Percentiles rank a stretch among this genome's conserved stretches.
Evolutionary conservation across 495 filamentous ascomycete genomes (phyloP).

Genomic region (Tuber microsphaerosporum): DNA sequence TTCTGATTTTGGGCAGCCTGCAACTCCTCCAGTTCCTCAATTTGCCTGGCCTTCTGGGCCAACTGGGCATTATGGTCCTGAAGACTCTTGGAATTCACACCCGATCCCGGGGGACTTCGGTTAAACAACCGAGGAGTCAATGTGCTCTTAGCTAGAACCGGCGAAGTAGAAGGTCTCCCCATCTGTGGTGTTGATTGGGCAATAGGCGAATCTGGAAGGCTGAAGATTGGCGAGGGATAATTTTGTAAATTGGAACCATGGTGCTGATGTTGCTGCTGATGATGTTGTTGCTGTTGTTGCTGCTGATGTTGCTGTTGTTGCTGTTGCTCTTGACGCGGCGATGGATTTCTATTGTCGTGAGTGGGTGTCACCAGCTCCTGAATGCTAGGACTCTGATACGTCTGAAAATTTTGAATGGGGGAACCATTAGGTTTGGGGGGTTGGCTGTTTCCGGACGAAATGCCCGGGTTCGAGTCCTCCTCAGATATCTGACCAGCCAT

Average conservation of each 20-base stretch:
- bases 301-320: conserved; percentile 26
- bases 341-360: conserved; percentile 1
- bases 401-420: conserved; percentile 30
- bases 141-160: conserved; percentile 20
- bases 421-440: conserved; percentile 27
- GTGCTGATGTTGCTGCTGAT: conserved; percentile 27
- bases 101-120: conserved; percentile 21
- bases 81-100: conserved; percentile 26
- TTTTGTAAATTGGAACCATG: not conserved
- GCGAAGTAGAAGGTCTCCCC: conserved; percentile 14
- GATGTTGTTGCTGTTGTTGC: conserved; percentile 1
- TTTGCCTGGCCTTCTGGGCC: conserved; percentile 33
- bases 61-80: conserved; percentile 37
- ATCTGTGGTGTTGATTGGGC: conserved; percentile 14
- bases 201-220: conserved; percentile 34
- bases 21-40: conserved; percentile 37
- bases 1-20: conserved; percentile 36
- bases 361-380: conserved; percentile 25
- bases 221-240: conserved; percentile 23
- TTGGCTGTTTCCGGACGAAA: conserved; percentile 16
- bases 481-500: conserved; percentile 33
- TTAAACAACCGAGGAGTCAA: conserved; percentile 30
- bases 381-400: conserved; percentile 35
- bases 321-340: conserved; percentile 13
- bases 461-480: conserved; percentile 24